Conservation (phyloP, 1,284 basidiomycete species). For the Fomitopsis palustris region DNA sequence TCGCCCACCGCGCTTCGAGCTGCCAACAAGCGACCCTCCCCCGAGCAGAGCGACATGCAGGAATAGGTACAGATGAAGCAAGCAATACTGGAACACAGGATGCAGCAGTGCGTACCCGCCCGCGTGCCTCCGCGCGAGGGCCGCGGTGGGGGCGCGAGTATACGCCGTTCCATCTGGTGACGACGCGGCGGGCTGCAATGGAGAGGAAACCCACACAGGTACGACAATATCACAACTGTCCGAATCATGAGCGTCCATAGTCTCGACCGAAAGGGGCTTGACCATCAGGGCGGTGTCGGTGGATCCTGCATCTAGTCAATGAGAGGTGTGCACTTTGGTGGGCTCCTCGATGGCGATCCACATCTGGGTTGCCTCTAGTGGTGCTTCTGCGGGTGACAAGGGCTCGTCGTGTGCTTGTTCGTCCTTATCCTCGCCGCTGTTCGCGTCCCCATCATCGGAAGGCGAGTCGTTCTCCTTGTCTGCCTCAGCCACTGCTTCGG, state of each 20-base stretch:
- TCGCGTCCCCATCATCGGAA: constrained; percentile 24
- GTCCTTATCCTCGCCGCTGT: constrained; percentile 23
- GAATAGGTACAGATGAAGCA: constrained; percentile 49
- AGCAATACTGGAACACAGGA: constrained; percentile 44
- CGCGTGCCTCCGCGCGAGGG: constrained; percentile 34
- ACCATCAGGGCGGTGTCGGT: background rate
- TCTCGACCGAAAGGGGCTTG: constrained; percentile 3
- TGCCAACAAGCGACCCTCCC: background rate
- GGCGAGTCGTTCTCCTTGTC: constrained; percentile 26
- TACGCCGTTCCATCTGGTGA: background rate
- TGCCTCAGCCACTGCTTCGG: constrained; percentile 13
- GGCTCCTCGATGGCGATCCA: constrained; percentile 16
- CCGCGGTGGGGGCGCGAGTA: constrained; percentile 7
- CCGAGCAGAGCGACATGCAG: constrained; percentile 20
- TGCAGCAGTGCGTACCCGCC: constrained; percentile 41
- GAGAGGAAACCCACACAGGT: constrained; percentile 3
- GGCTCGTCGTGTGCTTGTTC: constrained; percentile 28
- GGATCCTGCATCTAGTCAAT: constrained; percentile 18
- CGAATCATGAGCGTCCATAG: constrained; percentile 1
- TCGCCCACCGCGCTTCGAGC: background rate
- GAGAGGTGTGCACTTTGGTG: constrained; percentile 3
- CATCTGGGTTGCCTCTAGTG: constrained; percentile 23
- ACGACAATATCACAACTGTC: constrained; percentile 2
- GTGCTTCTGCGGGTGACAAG: constrained; percentile 19
- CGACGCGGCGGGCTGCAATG: constrained; percentile 1